Percentiles rank a stretch among this genome's conserved stretches.
phyloP scores from a whole-genome alignment of 2,329 filamentous ascomycete genomes.

The Fonsecaea monophora region DNA sequence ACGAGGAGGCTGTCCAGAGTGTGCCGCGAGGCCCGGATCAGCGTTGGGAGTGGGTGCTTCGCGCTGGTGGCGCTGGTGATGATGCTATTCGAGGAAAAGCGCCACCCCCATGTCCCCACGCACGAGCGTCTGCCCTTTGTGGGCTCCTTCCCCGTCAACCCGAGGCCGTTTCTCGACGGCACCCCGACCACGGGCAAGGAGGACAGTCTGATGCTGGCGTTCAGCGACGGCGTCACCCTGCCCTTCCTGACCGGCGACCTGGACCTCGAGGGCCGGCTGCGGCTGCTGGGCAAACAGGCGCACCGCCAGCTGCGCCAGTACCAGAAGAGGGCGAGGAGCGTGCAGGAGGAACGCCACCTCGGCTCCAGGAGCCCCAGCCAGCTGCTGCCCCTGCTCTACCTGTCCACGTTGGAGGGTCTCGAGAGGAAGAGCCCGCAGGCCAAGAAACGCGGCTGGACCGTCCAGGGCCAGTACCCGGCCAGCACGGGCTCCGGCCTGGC shows the following conservation, averaged over 20 bases:
- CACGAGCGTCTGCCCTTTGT: constrained; percentile 34
- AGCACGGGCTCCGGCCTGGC: constrained; percentile 15
- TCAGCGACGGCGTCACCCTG: constrained; percentile 38
- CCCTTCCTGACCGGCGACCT: constrained; percentile 35
- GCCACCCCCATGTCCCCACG: constrained; percentile 27
- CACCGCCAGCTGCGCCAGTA: constrained; percentile 36
- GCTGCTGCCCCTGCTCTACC: constrained; percentile 34
- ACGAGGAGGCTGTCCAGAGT: constrained; percentile 28
- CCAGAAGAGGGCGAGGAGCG: constrained; percentile 34
- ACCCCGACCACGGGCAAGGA: constrained; percentile 33
- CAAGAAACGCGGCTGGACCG: constrained; percentile 27
- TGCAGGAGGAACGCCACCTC: constrained; percentile 29
- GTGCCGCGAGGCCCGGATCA: constrained; percentile 34
- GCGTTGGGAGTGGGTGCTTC: constrained; percentile 37
- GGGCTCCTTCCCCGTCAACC: constrained; percentile 40
- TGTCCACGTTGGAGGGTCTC: constrained; percentile 35
- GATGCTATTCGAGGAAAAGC: constrained; percentile 37
- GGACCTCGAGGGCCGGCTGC: constrained; percentile 32
- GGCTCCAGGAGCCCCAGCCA: constrained; percentile 36
- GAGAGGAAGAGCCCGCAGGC: constrained; percentile 17
- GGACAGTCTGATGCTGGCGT: constrained; percentile 38
- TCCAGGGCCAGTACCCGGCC: constrained; percentile 35
- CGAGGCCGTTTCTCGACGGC: constrained; percentile 34
- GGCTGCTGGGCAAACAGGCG: constrained; percentile 36
- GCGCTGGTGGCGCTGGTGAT: constrained; percentile 38